Base-by-base conservation (phyloP, 2,329 filamentous ascomycete genomes). In the Cercospora sesami region DNA sequence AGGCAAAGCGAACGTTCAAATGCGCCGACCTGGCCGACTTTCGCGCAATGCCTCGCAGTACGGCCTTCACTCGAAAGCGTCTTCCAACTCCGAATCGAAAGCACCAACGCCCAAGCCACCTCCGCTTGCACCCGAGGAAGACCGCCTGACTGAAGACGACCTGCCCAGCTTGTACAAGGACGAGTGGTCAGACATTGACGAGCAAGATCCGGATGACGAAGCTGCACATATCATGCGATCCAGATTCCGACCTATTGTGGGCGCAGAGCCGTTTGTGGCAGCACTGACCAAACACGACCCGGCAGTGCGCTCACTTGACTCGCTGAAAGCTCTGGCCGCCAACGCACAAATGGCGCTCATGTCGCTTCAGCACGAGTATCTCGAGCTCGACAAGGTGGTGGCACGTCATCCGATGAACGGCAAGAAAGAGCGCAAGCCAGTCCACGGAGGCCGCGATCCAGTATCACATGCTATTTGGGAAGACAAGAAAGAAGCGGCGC, bases 311-410 rank as follows among this genome's bases (percentile, higher is more conserved):
- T 80, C 84, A 10, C 82, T 81, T 0, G 83, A 84, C n/a, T 83
- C 84, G 67, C 81, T 89, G 0, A 86, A 86, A 69, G 79, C 80
- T 2, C 77, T 87, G n/a, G 85, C 86, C 1, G 80, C 82, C 30
- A 87, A 88, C 72, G 83, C 83, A 0, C 83, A 84, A 33, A 76
- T 78, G 39, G 84, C 84, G 12, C 78, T 89, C 68, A 82, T 82
- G 72, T 76, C 81, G 48, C 85, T 86, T 79, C 87, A 89, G 74
- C 84, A 87, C 66, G 86, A 89, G 76, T 89, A 86, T 71, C 76
- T 87, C 26, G 79, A 79, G 63, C 79, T 88, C n/a, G 85, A 87
- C 66, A 83, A 79, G 36, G 77, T 84, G 71, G 86, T 85, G 58
- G 81, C 83, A 14, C 80, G 82, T 16, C 57, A 73, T 36, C 72